Conservation (phyloP, 2,329 filamentous ascomycete genomes). For the Neonectria magnoliae region DNA sequence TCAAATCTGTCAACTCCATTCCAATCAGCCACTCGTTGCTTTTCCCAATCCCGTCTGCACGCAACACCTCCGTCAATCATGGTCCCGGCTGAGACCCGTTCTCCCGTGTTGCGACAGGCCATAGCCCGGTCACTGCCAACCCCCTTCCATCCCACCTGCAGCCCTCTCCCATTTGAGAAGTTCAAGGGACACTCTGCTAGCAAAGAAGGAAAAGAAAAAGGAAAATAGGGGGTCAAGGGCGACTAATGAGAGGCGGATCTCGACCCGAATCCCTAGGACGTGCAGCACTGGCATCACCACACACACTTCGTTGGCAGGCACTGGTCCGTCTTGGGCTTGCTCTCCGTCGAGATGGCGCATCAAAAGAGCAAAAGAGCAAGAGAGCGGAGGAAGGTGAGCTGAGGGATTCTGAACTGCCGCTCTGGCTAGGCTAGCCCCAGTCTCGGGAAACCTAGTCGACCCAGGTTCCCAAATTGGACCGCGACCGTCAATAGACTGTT, state of each 20-base stretch:
- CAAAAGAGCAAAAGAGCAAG: background rate
- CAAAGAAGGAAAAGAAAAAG: slow-evolving; percentile 10
- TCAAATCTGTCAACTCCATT: slow-evolving; percentile 44
- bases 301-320: background rate
- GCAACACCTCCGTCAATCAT: slow-evolving; percentile 32
- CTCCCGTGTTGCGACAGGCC: slow-evolving; percentile 19
- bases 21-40: slow-evolving; percentile 39
- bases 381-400: background rate
- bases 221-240: slow-evolving; percentile 8
- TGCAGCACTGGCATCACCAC: slow-evolving; percentile 31
- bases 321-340: slow-evolving; percentile 6
- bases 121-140: slow-evolving; percentile 7
- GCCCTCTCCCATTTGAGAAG: slow-evolving; percentile 11
- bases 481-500: slow-evolving; percentile 22
- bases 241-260: slow-evolving; percentile 17
- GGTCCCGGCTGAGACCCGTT: slow-evolving; percentile 19
- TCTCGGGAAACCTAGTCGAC: slow-evolving; percentile 13
- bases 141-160: slow-evolving; percentile 19
- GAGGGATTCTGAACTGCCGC: slow-evolving; percentile 4
- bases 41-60: slow-evolving; percentile 31
- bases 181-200: background rate
- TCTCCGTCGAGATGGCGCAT: background rate
- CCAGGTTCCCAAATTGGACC: slow-evolving; percentile 17
- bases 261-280: slow-evolving; percentile 17
- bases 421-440: background rate